Evolutionary conservation across 495 filamentous ascomycete genomes (phyloP).

Genomic region (Trichoderma orchidacearum): DNA sequence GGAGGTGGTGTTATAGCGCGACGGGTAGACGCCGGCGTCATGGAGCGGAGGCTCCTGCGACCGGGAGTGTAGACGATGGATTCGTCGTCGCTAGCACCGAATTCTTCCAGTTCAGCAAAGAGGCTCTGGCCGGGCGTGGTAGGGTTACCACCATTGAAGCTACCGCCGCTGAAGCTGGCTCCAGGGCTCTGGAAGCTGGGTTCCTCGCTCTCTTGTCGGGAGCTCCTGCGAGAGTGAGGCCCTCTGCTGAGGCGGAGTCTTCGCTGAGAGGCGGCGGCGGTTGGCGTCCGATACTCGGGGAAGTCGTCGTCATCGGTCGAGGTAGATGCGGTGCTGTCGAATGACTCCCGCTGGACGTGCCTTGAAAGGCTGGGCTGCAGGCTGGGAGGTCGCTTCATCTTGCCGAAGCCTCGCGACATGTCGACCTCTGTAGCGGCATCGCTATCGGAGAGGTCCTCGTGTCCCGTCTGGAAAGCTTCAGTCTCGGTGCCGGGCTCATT

Average conservation of each 20-base stretch:
- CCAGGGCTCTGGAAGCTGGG: slow-evolving; percentile 36
- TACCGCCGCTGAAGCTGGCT: slow-evolving; percentile 33
- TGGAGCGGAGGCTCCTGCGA: slow-evolving; percentile 29
- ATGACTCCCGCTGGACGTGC: slow-evolving; percentile 40
- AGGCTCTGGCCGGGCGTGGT: slow-evolving; percentile 60
- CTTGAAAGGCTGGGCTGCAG: slow-evolving; percentile 4
- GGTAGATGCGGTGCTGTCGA: slow-evolving; percentile 80
- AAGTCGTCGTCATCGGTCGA: slow-evolving; percentile 68
- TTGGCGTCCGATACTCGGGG: slow-evolving; percentile 38
- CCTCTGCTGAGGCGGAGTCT: slow-evolving; percentile 54
- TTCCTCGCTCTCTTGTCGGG: slow-evolving; percentile 53
- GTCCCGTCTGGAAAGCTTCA: slow-evolving; percentile 85
- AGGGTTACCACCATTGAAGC: slow-evolving; percentile 27
- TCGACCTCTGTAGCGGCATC: slow-evolving; percentile 80
- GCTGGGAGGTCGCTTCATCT: slow-evolving; percentile 19
- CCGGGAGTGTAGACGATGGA: slow-evolving; percentile 27
- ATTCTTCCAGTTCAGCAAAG: slow-evolving; percentile 75
- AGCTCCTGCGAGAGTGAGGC: slow-evolving; percentile 36
- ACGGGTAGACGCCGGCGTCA: slow-evolving; percentile 21
- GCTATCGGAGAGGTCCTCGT: slow-evolving; percentile 68
- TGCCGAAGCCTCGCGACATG: slow-evolving; percentile 31
- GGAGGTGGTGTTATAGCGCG: slow-evolving; percentile 32
- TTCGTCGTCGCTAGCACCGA: slow-evolving; percentile 55
- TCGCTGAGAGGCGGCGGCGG: slow-evolving; percentile 46
- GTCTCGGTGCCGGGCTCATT: slow-evolving; percentile 76